Evolutionary conservation across 257 asterid genomes (phyloP), one percentile per base, ranked within the genome.

Genomic region (Dorcoceras hygrometricum): DNA sequence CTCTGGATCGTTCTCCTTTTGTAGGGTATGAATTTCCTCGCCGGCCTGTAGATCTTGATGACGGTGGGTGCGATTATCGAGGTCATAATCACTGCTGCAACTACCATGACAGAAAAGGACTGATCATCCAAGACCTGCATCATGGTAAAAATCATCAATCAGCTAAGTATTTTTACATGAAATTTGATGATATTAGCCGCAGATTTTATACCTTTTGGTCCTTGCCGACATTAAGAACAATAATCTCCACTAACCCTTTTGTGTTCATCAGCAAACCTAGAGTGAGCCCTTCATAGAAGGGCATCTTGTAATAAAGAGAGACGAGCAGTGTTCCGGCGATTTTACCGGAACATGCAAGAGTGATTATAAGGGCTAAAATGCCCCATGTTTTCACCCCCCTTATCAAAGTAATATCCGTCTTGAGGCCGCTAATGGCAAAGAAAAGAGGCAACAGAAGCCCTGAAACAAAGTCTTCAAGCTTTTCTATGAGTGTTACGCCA

Each of bases 261-360:
- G 96, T 86, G 64, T 94, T 94, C 99, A 94, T 88, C 71, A 94
- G 91, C 64, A 94, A 68, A 26, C 98, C 98, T 36, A 94, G 91
- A 0, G 96, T 82, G n/a, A 94, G 83, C 0, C 98, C 98, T 55
- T 90, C 99, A 11, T 79, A 59, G 39, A 90, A 78, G 0, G 96
- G 95, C 82, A 90, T 90, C 67, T 86, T 75, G 69, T 90, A 88
- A 73, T 82, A 89, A 3, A 90, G 78, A 59, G 96, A 60, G 22
- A 84, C 90, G 5, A 94, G 82, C 1, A 94, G 87, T 0, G 95
- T 87, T 6, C 99, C 99, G 0, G 86, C 84, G 28, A 94, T 62
- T 79, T 94, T 94, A 0, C 99, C 99, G 0, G 81, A 87, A 61
- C 96, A 90, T 14, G 96, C 83, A 55, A 94, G 88, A 67, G 86